phyloP scores from a whole-genome alignment of 1,139 yeast species.

The Hyphopichia burtonii region DNA sequence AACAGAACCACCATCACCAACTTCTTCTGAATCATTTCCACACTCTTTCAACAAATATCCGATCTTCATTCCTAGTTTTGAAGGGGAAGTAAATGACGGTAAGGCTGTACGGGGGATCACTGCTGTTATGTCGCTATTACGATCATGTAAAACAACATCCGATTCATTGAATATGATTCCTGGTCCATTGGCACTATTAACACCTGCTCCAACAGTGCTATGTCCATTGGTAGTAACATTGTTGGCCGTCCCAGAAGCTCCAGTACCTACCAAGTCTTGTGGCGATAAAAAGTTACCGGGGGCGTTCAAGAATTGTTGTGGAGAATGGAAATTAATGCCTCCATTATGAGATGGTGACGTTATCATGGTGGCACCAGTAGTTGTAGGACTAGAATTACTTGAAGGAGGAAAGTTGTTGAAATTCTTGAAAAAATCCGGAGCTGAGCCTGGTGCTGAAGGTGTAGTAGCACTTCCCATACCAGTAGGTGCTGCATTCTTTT shows the following conservation, averaged over 20 bases:
- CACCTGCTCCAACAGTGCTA: slow-evolving; percentile 3
- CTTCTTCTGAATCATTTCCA: slow-evolving; percentile 2
- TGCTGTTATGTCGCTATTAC: slow-evolving; percentile 61
- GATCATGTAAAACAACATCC: slow-evolving; percentile 46
- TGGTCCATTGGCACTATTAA: slow-evolving; percentile 2
- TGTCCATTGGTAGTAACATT: slow-evolving; percentile 6
- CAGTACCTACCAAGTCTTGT: slow-evolving; percentile 13
- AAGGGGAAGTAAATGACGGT: slow-evolving; percentile 68
- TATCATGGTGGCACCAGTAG: slow-evolving; percentile 26
- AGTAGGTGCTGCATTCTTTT: neutral
- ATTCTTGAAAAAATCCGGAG: slow-evolving; percentile 8
- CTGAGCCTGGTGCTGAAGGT: slow-evolving; percentile 4
- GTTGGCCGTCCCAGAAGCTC: slow-evolving; percentile 1
- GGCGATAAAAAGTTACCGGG: slow-evolving; percentile 40
- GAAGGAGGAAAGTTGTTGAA: slow-evolving; percentile 19
- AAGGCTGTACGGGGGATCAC: slow-evolving; percentile 59
- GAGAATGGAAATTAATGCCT: slow-evolving; percentile 34
- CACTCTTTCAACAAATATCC: slow-evolving; percentile 60
- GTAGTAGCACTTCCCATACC: slow-evolving; percentile 6
- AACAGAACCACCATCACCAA: slow-evolving; percentile 4
- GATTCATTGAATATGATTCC: slow-evolving; percentile 15
- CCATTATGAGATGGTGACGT: slow-evolving; percentile 34
- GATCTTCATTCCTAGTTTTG: slow-evolving; percentile 67
- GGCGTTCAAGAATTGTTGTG: slow-evolving; percentile 38
- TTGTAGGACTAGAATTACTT: slow-evolving; percentile 22